These are phyloP conservation scores for Fusarium sp. DNA, from an alignment of 2,329 filamentous ascomycete species.

Conservation along the genomic window DNA sequence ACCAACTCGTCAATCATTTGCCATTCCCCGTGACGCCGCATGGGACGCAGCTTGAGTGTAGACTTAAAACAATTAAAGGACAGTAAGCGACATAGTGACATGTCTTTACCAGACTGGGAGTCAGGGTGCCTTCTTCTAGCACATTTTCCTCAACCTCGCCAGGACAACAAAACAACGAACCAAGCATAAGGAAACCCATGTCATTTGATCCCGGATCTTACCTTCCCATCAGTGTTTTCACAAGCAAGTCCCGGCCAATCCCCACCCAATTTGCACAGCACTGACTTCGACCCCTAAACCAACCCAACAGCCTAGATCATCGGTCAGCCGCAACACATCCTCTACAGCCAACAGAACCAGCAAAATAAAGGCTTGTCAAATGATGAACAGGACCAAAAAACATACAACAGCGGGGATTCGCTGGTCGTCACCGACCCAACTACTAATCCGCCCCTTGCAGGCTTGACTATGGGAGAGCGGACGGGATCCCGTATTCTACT, in stretches of 20 bases:
- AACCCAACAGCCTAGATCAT: not conserved
- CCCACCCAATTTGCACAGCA: rapidly evolving
- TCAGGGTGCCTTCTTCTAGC: too few species aligned
- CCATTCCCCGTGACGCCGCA: too few species aligned
- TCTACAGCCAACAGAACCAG: not conserved
- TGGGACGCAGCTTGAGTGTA: too few species aligned
- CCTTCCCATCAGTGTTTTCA: not conserved
- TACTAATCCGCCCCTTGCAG: not conserved
- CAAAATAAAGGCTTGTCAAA: rapidly evolving
- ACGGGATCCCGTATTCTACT: not conserved
- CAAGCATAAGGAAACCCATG: rapidly evolving
- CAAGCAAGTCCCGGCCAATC: rapidly evolving
- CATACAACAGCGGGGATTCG: not conserved
- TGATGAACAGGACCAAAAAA: rapidly evolving
- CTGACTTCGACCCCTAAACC: rapidly evolving
- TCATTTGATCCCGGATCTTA: rapidly evolving
- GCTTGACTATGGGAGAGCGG: not conserved
- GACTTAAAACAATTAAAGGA: too few species aligned
- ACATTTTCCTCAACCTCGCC: not conserved
- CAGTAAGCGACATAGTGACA: too few species aligned
- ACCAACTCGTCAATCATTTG: too few species aligned
- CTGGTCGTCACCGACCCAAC: not conserved
- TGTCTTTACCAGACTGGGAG: too few species aligned
- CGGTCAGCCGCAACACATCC: rapidly evolving
- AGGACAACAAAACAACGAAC: rapidly evolving